A percentile compares a stretch with the other conserved stretches of the same genome.
phyloP scores from a whole-genome alignment of 257 asterid genomes.

The Linderniella brevidens region DNA sequence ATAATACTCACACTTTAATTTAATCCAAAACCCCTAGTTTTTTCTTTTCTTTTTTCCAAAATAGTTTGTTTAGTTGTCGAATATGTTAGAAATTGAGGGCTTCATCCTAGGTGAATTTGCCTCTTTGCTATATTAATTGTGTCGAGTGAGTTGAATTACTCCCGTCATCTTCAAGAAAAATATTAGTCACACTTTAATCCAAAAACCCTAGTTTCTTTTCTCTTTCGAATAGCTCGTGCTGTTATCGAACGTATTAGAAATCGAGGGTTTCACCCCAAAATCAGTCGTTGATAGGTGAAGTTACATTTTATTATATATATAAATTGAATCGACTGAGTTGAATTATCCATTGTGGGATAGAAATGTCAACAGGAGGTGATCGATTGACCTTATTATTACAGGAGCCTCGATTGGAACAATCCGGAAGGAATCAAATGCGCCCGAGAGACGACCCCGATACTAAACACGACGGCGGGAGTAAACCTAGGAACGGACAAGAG shows the following conservation, averaged over 20 bases:
- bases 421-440: constrained; percentile 62
- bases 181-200: too few relatives aligned
- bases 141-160: too few relatives aligned
- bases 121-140: too few relatives aligned
- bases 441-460: constrained; percentile 69
- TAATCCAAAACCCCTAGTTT: not conserved
- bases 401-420: constrained; percentile 83
- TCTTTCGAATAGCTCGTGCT: too few relatives aligned
- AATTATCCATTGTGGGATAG: not conserved
- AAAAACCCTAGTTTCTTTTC: too few relatives aligned
- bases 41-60: too few relatives aligned
- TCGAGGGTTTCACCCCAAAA: too few relatives aligned
- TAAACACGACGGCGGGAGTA: constrained; percentile 61
- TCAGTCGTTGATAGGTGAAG: not conserved
- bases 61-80: too few relatives aligned
- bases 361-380: not conserved
- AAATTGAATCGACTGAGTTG: not conserved
- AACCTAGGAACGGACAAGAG: constrained; percentile 41
- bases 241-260: too few relatives aligned
- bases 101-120: too few relatives aligned
- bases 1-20: not conserved
- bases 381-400: constrained; percentile 8
- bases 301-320: not conserved
- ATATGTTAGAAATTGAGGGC: too few relatives aligned
- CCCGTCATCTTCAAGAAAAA: too few relatives aligned